These are phyloP conservation scores for Moesziomyces aphidis DNA, from an alignment of 1,284 basidiomycete species.

Conservation along the genomic window DNA sequence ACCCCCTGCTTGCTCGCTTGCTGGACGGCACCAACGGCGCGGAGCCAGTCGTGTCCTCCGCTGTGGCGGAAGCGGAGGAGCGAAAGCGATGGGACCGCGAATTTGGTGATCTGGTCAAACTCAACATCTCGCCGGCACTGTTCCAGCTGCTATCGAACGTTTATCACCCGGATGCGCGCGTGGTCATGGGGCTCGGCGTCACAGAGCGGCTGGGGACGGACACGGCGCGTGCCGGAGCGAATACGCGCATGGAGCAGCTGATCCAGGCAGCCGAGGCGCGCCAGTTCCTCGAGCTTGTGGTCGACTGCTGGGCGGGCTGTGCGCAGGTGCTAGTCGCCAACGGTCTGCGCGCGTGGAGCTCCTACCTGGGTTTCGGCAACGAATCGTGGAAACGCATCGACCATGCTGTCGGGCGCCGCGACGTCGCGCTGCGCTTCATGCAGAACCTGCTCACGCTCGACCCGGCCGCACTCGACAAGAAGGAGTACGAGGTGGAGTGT, in stretches of 20 bases:
- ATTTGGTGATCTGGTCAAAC: constrained; percentile 72
- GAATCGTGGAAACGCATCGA: constrained; percentile 76
- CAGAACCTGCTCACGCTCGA: constrained; percentile 76
- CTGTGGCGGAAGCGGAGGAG: constrained; percentile 62
- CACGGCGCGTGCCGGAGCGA: neutral
- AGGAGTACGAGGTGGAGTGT: constrained; percentile 45
- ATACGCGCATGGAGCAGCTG: constrained; percentile 29
- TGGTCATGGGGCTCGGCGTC: constrained; percentile 34
- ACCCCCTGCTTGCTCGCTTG: constrained; percentile 73
- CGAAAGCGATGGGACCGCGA: constrained; percentile 20
- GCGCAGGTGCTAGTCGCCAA: constrained; percentile 77
- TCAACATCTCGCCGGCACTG: constrained; percentile 73
- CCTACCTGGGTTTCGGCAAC: constrained; percentile 74
- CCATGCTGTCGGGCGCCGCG: constrained; percentile 73
- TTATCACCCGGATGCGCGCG: constrained; percentile 65
- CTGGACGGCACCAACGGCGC: constrained; percentile 69
- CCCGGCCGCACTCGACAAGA: constrained; percentile 65
- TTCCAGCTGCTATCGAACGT: constrained; percentile 75
- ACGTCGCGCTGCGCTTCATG: constrained; percentile 79
- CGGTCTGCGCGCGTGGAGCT: constrained; percentile 76
- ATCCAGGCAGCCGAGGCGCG: constrained; percentile 62
- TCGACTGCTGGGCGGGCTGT: constrained; percentile 83
- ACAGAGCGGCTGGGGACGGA: constrained; percentile 22
- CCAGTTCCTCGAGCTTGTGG: constrained; percentile 72
- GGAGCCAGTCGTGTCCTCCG: constrained; percentile 13